Evolutionary conservation across 805 yeast species (phyloP).

Genomic region (Candida palmyrensis): DNA sequence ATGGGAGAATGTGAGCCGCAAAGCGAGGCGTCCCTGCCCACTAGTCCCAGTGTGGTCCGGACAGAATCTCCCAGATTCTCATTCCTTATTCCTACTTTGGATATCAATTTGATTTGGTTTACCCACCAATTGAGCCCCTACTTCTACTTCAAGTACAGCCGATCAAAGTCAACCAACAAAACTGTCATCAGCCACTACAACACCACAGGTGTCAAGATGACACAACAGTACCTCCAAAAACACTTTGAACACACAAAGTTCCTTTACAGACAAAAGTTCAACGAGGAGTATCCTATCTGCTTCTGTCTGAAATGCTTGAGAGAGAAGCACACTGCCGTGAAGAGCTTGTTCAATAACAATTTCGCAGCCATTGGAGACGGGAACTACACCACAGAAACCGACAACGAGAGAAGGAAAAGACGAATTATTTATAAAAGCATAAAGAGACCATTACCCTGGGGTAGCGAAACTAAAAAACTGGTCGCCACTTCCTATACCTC

Average conservation of each 20-base stretch:
- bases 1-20: not conserved
- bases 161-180: no score
- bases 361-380: no score
- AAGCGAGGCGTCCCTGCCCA: no score
- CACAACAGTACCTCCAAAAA: no score
- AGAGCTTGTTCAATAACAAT: conserved; percentile 1
- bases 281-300: conserved; percentile 9
- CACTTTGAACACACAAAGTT: conserved; percentile 9
- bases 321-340: no score
- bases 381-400: no score
- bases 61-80: conserved; percentile 1
- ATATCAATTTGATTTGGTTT: conserved; percentile 17
- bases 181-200: conserved; percentile 12
- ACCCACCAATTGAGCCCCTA: conserved; percentile 13
- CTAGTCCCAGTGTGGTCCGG: no score
- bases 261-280: conserved; percentile 6
- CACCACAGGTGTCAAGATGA: no score
- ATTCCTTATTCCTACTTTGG: conserved; percentile 14
- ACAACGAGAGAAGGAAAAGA: conserved; percentile 1
- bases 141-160: conserved; percentile 10
- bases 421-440: conserved; percentile 2
- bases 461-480: no score
- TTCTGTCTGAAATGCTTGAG: conserved; percentile 9
- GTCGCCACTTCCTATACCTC: no score
- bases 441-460: conserved; percentile 2